Conservation (phyloP, 108 stramenopile species). For the Conticribra weissflogii region DNA sequence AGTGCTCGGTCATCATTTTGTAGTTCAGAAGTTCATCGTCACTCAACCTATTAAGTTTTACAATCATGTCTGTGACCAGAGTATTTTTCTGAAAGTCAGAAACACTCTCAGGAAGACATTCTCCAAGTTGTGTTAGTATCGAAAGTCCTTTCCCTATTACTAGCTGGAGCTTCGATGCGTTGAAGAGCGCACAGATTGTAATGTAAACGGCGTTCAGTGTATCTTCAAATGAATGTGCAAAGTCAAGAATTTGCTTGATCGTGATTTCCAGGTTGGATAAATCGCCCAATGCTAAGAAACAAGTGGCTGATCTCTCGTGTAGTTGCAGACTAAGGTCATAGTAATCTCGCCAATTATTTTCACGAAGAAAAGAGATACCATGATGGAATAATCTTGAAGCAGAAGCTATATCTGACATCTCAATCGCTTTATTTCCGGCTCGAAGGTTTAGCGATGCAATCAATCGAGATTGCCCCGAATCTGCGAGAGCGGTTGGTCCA, state of each 20-base stretch:
- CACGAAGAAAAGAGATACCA: slow-evolving; percentile 19
- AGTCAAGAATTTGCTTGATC: not conserved
- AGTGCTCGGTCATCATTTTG: slow-evolving; percentile 6
- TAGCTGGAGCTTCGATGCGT: not conserved
- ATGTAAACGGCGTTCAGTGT: not conserved
- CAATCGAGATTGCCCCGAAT: not conserved
- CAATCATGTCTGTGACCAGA: too few relatives aligned
- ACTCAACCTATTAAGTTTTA: too few relatives aligned
- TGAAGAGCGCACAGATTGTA: not conserved
- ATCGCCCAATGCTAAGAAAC: slow-evolving; percentile 6
- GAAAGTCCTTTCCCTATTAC: not conserved
- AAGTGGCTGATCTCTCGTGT: slow-evolving; percentile 12
- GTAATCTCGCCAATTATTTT: slow-evolving; percentile 22
- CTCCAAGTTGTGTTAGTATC: slow-evolving; percentile 11
- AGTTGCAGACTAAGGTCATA: slow-evolving; percentile 36
- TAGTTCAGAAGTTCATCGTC: slow-evolving; percentile 10
- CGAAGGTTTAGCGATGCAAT: slow-evolving; percentile 9
- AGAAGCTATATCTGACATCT: slow-evolving; percentile 17
- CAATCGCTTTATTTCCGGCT: slow-evolving; percentile 20
- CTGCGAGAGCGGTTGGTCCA: slow-evolving; percentile 3
- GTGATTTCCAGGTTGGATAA: not conserved
- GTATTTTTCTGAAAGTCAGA: too few relatives aligned
- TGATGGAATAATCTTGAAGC: slow-evolving; percentile 18
- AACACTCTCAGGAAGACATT: too few relatives aligned
- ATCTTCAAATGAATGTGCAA: slow-evolving; percentile 15